Base-by-base conservation (phyloP, 768 basidiomycete species). In the Amanita pallidorosea region DNA sequence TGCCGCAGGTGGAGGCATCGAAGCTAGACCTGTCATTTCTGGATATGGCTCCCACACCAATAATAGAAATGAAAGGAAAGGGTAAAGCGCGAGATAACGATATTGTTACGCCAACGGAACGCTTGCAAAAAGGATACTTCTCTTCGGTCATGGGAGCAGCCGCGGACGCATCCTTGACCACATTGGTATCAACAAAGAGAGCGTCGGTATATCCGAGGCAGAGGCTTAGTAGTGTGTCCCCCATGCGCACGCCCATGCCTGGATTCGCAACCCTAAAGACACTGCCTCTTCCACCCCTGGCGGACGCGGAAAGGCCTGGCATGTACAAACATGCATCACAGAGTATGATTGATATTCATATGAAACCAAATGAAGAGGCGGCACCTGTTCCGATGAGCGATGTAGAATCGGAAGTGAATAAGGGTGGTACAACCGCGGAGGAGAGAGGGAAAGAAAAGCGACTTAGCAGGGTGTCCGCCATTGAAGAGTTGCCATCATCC, bases 291-390 rank as follows among this genome's bases (percentile, higher is more conserved):
- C 49, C 49, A 31, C 38, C 40, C n/a, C 49, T 50, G 5, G 49
- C 41, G 5, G 42, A 45, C 45, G 42, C 42, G 34, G 42, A 44
- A 22, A 53, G 52, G 18, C 76, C 79, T 5, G 66, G 67, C 44
- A 70, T 84, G 59, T 79, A 79, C 59, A 79, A 76, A 48, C 75
- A 72, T 35, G 74, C 75, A 0, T 85, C 84, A 45, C 72, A 65
- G 57, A 87, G 85, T 59, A 75, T 85, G 74, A 62, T 83, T 47
- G 75, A 86, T 59, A 63, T 86, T 27, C 59, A 66, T 56, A 56
- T 64, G 7, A 63, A 57, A 58, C 64, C 58, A 53, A 60, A 61
- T 54, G 63, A 60, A 49, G 55, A 64, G 27, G 60, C 23, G 58
- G 60, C 55, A 44, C 34, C 17, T n/a, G 15, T 29, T n/a, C 27